Base-by-base conservation (phyloP, 192 early-diverging fungal genomes). In the Gigaspora rosea region DNA sequence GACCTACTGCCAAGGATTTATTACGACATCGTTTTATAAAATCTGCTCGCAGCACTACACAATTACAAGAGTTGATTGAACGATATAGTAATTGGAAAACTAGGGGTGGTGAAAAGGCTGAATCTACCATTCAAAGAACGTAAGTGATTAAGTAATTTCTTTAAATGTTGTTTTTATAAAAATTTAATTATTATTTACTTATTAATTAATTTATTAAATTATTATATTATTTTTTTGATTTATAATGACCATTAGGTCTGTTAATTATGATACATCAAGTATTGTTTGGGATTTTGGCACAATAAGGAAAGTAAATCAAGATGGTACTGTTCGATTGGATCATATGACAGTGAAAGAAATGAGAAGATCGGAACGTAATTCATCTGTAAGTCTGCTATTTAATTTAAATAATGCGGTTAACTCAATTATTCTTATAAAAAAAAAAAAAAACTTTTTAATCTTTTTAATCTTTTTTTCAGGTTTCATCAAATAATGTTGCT, bases 11-110 rank as follows among this genome's bases (percentile, higher is more conserved):
- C 32, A 92, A 91, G 75, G 94, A 97, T 78, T 81, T 98, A 56
- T 86, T 98, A 67, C 91, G 94, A 80, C 96, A 98, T 84, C 87
- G 90, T 69, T 98, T 98, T 75, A 93, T 98, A 46, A 89, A 91
- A 61, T 90, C 87, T 61, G 92, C 93, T 5, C 94, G 93, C 79
- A 93, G 93, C 59, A 92, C 92, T 3, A 85, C 89, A 4, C 91
- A 92, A 72, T 81, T 98, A 71, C 92, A 91, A 35, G 95, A 97
- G 41, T 83, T 98, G 18, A 91, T 95, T 64, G 92, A 95, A 80
- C 83, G 92, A 78, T 92, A 95, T 82, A 90, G 94, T 78, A 83
- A 85, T 54, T 96, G 93, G 92, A 84, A 91, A 77, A 80, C 85
- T 75, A 85, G 84, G 0, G 83, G 85, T 1, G 74, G 80, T 35